Evolutionary conservation across 768 basidiomycete species (phyloP), one percentile per base, ranked within the genome.

Genomic region (Gloeostereum incarnatum): DNA sequence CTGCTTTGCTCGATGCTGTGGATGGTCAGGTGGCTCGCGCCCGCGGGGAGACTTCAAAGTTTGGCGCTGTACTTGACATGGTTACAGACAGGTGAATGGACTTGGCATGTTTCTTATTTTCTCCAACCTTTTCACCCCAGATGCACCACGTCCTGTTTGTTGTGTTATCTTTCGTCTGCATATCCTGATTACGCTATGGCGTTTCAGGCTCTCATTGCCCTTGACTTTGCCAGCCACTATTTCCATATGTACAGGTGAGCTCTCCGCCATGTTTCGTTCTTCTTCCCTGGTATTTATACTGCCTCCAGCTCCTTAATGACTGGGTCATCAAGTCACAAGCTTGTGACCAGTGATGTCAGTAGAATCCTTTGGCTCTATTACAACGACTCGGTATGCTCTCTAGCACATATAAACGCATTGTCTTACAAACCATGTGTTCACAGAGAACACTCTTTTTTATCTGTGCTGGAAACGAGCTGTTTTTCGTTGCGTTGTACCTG

Each of bases 211-310:
- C 76, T 99, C 44, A 99, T 99, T 60, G 78, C 93, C 1, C 76
- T 99, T 41, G 96, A 99, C 58, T 99, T 99, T 57, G 83, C 86
- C 50, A 94, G 90, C 49, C 96, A 98, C 61, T 98, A 98, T 62
- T 97, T 98, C 78, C 96, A 98, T 59, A 99, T 98, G 96, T 96
- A 97, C 60, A 96, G 94, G 94, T 93, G 50, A 37, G 72, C 51
- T 48, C 42, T 35, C 17, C 14, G 25, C 4, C 2, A 19, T 8
- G 8, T 16, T 10, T 39, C 35, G 29, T 38, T 37, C 40, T 32
- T 10, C 30, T 10, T 30, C 13, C 26, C 18, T 21, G 8, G 25
- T 19, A 9, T 24, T 27, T 45, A 41, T 40, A 32, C 42, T 50
- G 35, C 39, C 18, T 14, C 13, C 41, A 99, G 94, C 52, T 94